Percentiles rank a stretch among this genome's conserved stretches.
Evolutionary conservation across 345 rosid genomes (phyloP).

Genomic region (Sonneratia alba): DNA sequence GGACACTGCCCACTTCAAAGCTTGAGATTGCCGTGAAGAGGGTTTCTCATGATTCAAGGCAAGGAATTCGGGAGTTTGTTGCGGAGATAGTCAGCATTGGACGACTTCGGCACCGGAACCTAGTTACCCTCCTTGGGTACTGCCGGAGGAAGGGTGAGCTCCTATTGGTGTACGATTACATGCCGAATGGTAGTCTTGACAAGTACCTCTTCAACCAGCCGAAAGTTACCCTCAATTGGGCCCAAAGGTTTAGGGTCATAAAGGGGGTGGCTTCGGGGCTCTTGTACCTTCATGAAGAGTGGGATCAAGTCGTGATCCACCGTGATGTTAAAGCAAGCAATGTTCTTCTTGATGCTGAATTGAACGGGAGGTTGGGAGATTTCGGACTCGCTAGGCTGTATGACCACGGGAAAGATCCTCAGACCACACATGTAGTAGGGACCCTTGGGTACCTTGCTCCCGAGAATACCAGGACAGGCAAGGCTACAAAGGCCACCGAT

Average conservation of each 20-base stretch:
- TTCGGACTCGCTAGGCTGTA: constrained; percentile 36
- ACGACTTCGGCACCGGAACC: constrained; percentile 38
- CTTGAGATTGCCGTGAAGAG: constrained; percentile 54
- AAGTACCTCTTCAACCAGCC: constrained; percentile 22
- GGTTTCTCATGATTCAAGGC: constrained; percentile 36
- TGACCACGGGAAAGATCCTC: constrained; percentile 29
- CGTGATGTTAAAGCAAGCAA: constrained; percentile 40
- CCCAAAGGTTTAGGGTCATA: constrained; percentile 25
- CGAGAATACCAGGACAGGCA: constrained; percentile 30
- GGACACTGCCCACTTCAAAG: constrained; percentile 34
- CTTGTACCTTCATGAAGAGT: constrained; percentile 35
- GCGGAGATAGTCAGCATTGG: constrained; percentile 41
- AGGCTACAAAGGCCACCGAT: constrained; percentile 28
- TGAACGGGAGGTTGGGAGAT: constrained; percentile 35
- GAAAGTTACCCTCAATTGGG: constrained; percentile 26
- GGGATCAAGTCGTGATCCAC: constrained; percentile 40
- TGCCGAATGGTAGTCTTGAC: constrained; percentile 56
- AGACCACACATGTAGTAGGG: constrained; percentile 31
- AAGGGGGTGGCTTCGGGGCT: constrained; percentile 36
- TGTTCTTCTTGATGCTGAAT: constrained; percentile 27
- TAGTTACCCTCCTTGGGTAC: constrained; percentile 46
- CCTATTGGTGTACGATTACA: constrained; percentile 44
- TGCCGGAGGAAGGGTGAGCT: constrained; percentile 46
- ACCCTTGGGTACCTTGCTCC: constrained; percentile 47
- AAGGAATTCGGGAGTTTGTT: constrained; percentile 25